Evolutionary conservation across 2,329 filamentous ascomycete genomes (phyloP).

Genomic region (Fusarium sp.): DNA sequence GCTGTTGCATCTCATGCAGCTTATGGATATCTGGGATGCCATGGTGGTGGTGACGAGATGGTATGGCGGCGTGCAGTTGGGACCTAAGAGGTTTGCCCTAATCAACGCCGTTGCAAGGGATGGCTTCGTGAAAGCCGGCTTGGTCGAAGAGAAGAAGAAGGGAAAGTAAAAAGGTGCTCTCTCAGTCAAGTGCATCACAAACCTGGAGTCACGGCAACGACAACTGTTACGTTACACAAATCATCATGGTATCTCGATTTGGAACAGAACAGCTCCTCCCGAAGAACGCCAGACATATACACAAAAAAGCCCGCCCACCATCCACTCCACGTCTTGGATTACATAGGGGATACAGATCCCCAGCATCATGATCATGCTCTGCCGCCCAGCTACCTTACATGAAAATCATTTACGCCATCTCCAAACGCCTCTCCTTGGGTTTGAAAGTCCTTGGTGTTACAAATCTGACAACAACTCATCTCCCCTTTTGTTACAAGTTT

Average conservation of each 20-base stretch:
- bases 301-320: constrained; percentile 17
- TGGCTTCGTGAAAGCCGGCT: constrained; percentile 81
- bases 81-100: constrained; percentile 88
- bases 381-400: constrained; percentile 6
- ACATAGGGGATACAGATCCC: constrained; percentile 4
- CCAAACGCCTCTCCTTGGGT: constrained; percentile 17
- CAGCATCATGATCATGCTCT: neutral
- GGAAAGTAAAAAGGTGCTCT: constrained; percentile 25
- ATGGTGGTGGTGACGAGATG: constrained; percentile 94
- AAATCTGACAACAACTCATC: constrained; percentile 1
- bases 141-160: constrained; percentile 67
- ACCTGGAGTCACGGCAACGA: neutral
- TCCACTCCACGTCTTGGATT: constrained; percentile 7
- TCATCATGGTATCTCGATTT: constrained; percentile 41
- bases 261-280: constrained; percentile 22
- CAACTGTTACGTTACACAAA: neutral
- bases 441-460: constrained; percentile 28
- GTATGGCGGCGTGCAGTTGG: constrained; percentile 93
- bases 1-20: constrained; percentile 88
- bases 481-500: neutral
- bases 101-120: constrained; percentile 91
- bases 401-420: constrained; percentile 31
- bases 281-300: constrained; percentile 34
- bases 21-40: constrained; percentile 94
- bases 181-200: constrained; percentile 22